Conservation (phyloP, 768 basidiomycete genomes). For the Pisolithus albus region DNA sequence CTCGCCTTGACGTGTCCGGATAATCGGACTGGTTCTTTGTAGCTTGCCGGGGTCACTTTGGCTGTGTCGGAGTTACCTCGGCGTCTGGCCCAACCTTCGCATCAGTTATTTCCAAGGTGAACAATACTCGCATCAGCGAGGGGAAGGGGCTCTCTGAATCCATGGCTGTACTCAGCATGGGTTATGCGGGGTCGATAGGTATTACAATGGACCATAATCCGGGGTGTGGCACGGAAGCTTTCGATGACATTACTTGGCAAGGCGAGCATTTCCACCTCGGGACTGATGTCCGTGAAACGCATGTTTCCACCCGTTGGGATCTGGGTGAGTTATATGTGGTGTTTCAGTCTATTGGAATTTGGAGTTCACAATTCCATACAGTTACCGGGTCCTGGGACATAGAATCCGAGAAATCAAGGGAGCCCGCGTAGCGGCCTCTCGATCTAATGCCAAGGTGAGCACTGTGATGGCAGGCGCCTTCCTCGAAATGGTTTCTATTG, state of each 20-base stretch:
- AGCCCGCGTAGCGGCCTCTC: neutral
- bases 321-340: slow-evolving; percentile 34
- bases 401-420: no score
- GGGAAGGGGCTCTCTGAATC: slow-evolving; percentile 52
- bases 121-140: slow-evolving; percentile 48
- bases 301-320: slow-evolving; percentile 56
- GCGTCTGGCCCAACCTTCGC: slow-evolving; percentile 60
- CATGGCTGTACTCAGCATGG: slow-evolving; percentile 40
- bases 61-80: slow-evolving; percentile 53
- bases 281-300: neutral
- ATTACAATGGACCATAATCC: slow-evolving; percentile 51
- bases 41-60: slow-evolving; percentile 32
- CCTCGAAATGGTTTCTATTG: no score
- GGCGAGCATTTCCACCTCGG: neutral
- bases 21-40: slow-evolving; percentile 36
- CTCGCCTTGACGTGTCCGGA: no score
- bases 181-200: slow-evolving; percentile 40
- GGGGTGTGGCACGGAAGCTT: slow-evolving; percentile 58
- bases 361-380: neutral
- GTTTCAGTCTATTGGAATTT: slow-evolving; percentile 1
- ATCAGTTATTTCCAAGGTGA: slow-evolving; percentile 55
- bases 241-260: slow-evolving; percentile 30
- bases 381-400: no score
- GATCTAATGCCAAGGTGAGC: neutral
- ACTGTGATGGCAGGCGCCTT: no score